Evolutionary conservation across 2,329 filamentous ascomycete genomes (phyloP).

Genomic region (Aspergillus ochraceoroseus): DNA sequence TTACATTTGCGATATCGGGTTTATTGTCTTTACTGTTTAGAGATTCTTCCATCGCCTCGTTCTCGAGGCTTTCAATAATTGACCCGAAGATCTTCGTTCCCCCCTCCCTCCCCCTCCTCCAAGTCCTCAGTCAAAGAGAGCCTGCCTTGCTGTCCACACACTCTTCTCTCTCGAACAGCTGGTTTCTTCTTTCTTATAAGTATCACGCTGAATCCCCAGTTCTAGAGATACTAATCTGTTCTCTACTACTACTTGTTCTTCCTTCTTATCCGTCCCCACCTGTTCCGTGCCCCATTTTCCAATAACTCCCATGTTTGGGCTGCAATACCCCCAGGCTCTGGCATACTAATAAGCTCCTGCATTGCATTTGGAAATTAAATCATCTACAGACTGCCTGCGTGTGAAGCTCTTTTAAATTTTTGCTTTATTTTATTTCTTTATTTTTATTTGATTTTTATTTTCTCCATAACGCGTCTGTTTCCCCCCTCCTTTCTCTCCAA

Average conservation of each 20-base stretch:
- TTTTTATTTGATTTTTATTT: neutral
- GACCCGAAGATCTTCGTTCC: slow-evolving; percentile 12
- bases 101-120: no score
- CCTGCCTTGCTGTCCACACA: no score
- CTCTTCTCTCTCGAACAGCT: no score
- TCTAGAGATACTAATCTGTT: slow-evolving; percentile 1
- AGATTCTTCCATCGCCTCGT: slow-evolving; percentile 11
- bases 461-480: neutral
- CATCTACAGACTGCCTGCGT: neutral
- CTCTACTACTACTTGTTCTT: slow-evolving; percentile 5
- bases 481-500: neutral
- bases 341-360: slow-evolving; percentile 7
- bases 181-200: slow-evolving; percentile 16
- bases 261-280: slow-evolving; percentile 8
- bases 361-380: slow-evolving; percentile 9
- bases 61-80: slow-evolving; percentile 15
- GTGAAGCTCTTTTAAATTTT: no score
- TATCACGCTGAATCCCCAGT: slow-evolving; percentile 12
- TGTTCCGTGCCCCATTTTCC: slow-evolving; percentile 8
- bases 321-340: slow-evolving; percentile 8
- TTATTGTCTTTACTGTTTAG: slow-evolving; percentile 5
- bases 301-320: slow-evolving; percentile 13
- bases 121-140: no score
- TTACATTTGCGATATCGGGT: neutral
- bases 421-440: neutral